Conservation (phyloP, 352 stramenopile genomes). For the Globisporangium nagaii region DNA sequence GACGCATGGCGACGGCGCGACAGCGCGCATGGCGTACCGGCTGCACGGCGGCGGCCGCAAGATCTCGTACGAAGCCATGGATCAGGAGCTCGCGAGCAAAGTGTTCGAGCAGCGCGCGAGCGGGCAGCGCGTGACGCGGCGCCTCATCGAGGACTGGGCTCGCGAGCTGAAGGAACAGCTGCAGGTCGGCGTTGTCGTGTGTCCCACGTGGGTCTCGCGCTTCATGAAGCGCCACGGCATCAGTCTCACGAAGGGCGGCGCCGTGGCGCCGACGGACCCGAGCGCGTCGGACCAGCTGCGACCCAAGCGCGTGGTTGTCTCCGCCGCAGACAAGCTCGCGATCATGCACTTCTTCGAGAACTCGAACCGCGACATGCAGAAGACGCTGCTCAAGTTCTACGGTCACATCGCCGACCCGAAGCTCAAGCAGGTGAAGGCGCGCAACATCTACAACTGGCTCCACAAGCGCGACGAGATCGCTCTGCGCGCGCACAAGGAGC, state of each 20-base stretch:
- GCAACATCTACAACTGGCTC: slow-evolving; percentile 10
- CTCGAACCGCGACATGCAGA: slow-evolving; percentile 8
- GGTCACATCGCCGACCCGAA: slow-evolving; percentile 7
- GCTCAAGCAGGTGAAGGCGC: slow-evolving; percentile 3
- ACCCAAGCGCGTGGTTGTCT: background rate
- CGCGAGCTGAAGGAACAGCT: slow-evolving; percentile 2
- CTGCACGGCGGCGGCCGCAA: slow-evolving; percentile 1
- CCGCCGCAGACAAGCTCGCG: slow-evolving; percentile 6
- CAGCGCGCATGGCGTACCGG: background rate
- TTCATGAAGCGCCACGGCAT: slow-evolving; percentile 10
- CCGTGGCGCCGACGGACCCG: slow-evolving; percentile 4
- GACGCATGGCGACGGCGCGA: background rate
- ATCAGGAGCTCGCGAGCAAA: slow-evolving; percentile 9
- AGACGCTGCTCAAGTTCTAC: slow-evolving; percentile 11
- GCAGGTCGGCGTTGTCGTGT: background rate
- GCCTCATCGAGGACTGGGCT: slow-evolving; percentile 5
- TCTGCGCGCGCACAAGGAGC: background rate
- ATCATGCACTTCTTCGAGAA: slow-evolving; percentile 9
- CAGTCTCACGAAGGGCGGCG: background rate
- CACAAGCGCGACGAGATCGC: slow-evolving; percentile 7
- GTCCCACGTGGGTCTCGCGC: slow-evolving; percentile 8
- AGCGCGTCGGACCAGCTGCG: slow-evolving; percentile 2
- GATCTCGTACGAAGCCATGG: slow-evolving; percentile 7
- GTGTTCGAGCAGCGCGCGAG: slow-evolving; percentile 1
- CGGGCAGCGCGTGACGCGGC: slow-evolving; percentile 2